Evolutionary conservation across 805 yeast species (phyloP), one percentile per base, ranked within the genome.

Genomic region (Sugiyamaella lignohabitans): DNA sequence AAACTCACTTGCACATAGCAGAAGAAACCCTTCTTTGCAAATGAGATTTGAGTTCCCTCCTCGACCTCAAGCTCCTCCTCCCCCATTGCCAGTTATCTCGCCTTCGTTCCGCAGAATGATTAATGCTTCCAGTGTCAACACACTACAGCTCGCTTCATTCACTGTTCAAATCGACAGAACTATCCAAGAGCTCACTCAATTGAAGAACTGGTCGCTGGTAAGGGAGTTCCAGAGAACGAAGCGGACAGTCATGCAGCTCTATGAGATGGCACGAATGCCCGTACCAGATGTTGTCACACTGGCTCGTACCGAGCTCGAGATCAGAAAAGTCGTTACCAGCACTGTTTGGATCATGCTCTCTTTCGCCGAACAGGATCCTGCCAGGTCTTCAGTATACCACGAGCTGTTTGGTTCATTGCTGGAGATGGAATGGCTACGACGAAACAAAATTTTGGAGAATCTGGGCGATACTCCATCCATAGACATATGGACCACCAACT

Each of bases 101-200:
- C 35, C 11, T 4, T 44, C 41, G n/a, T 39, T 37, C 27, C 39
- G 35, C 19, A 23, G 39, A n/a, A 47, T n/a, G 51, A 54, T 16
- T 48, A 40, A 20, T 46, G 60, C 57, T 42, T 56, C 64, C 36
- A 56, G 61, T 22, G 38, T 55, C 38, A 58, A 53, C 32, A 55
- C 64, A 2, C 52, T 62, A 38, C 65, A 62, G 51, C 52, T 62
- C 45, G 65, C 65, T 4, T 53, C 63, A 16, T 59, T 59, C 39
- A 52, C 57, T 3, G 59, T 58, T 17, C 63, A 62, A 42, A 43
- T 62, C 17, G 65, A 60, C 34, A 56, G 61, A 42, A 38, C 51
- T 11, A 55, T 54, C 4, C 44, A 37, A 30, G 46, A 44, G 10
- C 11, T 24, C 22, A 35, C 17, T 17, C 41, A 36, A 39, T 19